Conservation (phyloP, 345 rosid genomes). For the Gossypium ekmanianum region DNA sequence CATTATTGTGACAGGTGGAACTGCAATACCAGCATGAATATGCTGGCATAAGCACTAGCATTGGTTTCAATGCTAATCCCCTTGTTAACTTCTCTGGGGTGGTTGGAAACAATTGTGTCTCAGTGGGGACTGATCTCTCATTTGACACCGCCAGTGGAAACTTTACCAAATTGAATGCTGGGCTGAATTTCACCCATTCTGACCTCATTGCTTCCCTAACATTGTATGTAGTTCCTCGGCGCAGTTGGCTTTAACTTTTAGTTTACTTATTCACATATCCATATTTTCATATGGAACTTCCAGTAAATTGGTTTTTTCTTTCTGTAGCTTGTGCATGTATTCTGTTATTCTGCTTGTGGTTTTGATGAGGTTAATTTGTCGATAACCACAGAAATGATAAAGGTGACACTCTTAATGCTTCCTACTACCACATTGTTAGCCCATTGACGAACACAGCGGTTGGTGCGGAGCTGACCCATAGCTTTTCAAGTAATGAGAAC, state of each 20-base stretch:
- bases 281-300: too few relatives aligned
- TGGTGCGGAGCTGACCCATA: constrained; percentile 75
- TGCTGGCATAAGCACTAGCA: constrained; percentile 47
- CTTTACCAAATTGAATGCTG: constrained; percentile 1
- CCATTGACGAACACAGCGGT: constrained; percentile 55
- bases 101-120: constrained; percentile 4
- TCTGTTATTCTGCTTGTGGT: background rate
- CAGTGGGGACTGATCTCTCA: constrained; percentile 1
- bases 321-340: background rate
- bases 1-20: constrained; percentile 51
- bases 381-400: constrained; percentile 61
- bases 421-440: constrained; percentile 74
- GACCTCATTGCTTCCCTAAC: background rate
- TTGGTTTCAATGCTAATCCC: background rate
- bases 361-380: background rate
- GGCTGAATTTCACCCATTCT: constrained; percentile 3
- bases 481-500: constrained; percentile 69
- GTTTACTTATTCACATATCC: background rate
- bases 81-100: background rate
- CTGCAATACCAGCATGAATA: constrained; percentile 87
- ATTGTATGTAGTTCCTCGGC: background rate
- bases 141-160: constrained; percentile 2
- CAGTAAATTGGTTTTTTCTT: background rate
- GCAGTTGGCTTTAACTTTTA: background rate
- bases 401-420: constrained; percentile 59